Evolutionary conservation across 2,329 filamentous ascomycete species (phyloP).

Genomic region (Hypoxylon sp.): DNA sequence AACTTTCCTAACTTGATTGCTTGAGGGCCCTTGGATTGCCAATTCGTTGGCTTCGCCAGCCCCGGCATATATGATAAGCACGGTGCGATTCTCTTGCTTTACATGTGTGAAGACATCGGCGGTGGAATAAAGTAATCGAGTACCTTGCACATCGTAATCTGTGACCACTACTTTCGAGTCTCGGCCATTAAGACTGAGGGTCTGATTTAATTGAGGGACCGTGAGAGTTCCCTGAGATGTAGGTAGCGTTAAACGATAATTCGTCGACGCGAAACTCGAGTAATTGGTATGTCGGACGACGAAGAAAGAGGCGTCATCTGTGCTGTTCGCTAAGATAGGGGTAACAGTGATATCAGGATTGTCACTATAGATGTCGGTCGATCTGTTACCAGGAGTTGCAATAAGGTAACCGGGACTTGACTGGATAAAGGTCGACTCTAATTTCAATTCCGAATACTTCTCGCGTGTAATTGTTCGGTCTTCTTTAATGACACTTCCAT

Average conservation of each 20-base stretch:
- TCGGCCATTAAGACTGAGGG: slow-evolving; percentile 72
- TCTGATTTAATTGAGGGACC: slow-evolving; percentile 71
- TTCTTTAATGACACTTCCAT: slow-evolving; percentile 74
- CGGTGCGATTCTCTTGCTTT: slow-evolving; percentile 62
- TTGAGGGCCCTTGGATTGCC: slow-evolving; percentile 58
- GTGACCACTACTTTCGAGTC: slow-evolving; percentile 78
- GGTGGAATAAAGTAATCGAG: slow-evolving; percentile 75
- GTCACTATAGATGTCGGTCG: slow-evolving; percentile 67
- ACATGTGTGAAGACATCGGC: slow-evolving; percentile 77
- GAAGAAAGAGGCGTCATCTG: slow-evolving; percentile 70
- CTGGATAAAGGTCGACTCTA: slow-evolving; percentile 81
- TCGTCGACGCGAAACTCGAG: slow-evolving; percentile 68
- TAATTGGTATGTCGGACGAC: slow-evolving; percentile 78
- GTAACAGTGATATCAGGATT: slow-evolving; percentile 71
- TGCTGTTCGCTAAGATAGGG: slow-evolving; percentile 69
- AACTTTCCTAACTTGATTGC: slow-evolving; percentile 53
- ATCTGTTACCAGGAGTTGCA: slow-evolving; percentile 67
- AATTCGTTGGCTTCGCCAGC: slow-evolving; percentile 75
- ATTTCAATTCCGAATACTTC: slow-evolving; percentile 86
- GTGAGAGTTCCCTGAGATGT: slow-evolving; percentile 71
- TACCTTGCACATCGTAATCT: slow-evolving; percentile 74
- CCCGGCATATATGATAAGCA: slow-evolving; percentile 74
- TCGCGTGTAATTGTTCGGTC: slow-evolving; percentile 77
- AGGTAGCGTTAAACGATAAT: slow-evolving; percentile 74
- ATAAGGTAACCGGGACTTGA: slow-evolving; percentile 79